A percentile compares a stretch with the other conserved stretches of the same genome.
Evolutionary conservation across 2,329 filamentous ascomycete genomes (phyloP).

Genomic region (Penicillium oxalicum): DNA sequence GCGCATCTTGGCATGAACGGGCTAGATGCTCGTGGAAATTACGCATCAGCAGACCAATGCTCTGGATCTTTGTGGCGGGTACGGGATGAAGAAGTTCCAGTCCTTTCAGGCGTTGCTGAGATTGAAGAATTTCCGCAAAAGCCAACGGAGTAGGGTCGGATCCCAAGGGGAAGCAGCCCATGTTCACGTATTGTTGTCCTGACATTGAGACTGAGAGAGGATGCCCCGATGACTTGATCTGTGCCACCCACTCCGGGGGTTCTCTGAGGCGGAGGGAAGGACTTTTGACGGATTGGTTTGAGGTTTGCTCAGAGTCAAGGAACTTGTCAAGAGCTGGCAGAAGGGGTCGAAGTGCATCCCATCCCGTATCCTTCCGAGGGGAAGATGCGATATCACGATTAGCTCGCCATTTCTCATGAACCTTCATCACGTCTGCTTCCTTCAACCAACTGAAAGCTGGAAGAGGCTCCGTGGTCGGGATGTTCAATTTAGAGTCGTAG

Average conservation of each 20-base stretch:
- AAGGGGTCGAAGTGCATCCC: constrained; percentile 21
- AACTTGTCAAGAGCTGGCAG: constrained; percentile 25
- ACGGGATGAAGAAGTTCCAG: constrained; percentile 40
- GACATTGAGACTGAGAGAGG: constrained; percentile 35
- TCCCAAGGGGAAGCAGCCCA: constrained; percentile 46
- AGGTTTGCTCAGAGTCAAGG: constrained; percentile 21
- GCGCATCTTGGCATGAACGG: constrained; percentile 14
- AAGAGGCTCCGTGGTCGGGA: constrained; percentile 34
- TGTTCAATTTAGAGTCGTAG: constrained; percentile 29
- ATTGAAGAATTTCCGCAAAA: constrained; percentile 42
- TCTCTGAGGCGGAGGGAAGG: constrained; percentile 18
- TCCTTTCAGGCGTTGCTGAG: constrained; percentile 40
- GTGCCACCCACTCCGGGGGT: constrained; percentile 30
- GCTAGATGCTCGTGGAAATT: constrained; percentile 27
- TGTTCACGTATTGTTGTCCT: constrained; percentile 33
- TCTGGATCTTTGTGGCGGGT: constrained; percentile 28
- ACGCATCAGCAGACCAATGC: constrained; percentile 27
- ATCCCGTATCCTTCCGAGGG: constrained; percentile 16
- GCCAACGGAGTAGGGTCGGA: constrained; percentile 36
- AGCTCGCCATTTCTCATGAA: constrained; percentile 39
- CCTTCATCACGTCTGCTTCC: constrained; percentile 40
- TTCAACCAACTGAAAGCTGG: constrained; percentile 46
- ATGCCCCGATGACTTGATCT: constrained; percentile 28
- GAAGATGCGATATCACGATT: constrained; percentile 23
- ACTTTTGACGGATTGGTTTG: constrained; percentile 3